phyloP scores from a whole-genome alignment of 495 filamentous ascomycete genomes.

The Collariella sp. region DNA sequence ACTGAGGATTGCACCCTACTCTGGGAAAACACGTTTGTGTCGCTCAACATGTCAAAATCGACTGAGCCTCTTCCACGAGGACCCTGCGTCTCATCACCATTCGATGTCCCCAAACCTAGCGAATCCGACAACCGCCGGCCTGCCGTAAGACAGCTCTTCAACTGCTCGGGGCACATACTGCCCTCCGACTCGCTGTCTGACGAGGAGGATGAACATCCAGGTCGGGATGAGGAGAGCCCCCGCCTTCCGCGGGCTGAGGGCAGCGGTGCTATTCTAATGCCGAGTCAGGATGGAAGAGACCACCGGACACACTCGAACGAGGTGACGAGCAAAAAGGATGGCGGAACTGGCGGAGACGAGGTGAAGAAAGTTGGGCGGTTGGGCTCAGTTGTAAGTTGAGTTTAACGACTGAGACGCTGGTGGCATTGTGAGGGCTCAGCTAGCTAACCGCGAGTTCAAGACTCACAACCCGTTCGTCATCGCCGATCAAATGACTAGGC shows the following conservation, averaged over 20 bases:
- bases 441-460: conserved; percentile 5
- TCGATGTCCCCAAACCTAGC: background rate
- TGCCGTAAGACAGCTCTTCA: conserved; percentile 29
- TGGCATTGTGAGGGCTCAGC: background rate
- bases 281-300: too few species aligned
- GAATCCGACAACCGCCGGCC: conserved; percentile 12
- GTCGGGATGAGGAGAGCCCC: conserved; percentile 12
- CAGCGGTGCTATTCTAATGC: too few species aligned
- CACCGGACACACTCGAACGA: too few species aligned
- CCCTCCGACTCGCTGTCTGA: conserved; percentile 40
- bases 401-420: background rate
- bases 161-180: conserved; percentile 27
- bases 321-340: too few species aligned
- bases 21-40: too few species aligned
- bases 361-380: conserved; percentile 4
- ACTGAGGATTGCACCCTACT: background rate
- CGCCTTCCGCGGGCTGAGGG: background rate
- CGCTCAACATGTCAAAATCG: too few species aligned
- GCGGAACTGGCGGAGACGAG: background rate
- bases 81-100: background rate
- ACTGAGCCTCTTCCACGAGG: too few species aligned
- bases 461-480: conserved; percentile 23
- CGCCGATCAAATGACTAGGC: conserved; percentile 20
- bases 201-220: conserved; percentile 14
- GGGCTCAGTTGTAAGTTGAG: conserved; percentile 13